Evolutionary conservation across 805 yeast genomes (phyloP), one percentile per base, ranked within the genome.

Genomic region (Candida incommunis): DNA sequence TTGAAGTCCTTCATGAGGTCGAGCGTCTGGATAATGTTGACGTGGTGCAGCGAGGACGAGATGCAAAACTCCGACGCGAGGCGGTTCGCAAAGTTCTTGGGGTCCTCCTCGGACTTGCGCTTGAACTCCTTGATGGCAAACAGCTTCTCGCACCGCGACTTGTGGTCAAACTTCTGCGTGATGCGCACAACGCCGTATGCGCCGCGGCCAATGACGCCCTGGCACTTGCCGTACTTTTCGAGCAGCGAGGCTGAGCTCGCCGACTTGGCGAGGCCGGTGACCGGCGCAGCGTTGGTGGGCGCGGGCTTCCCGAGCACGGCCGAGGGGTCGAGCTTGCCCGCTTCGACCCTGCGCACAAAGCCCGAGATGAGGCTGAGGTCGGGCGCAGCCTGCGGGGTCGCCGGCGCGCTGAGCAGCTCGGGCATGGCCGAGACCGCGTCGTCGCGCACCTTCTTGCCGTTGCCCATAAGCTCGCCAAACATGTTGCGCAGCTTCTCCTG

Each of bases 221-320:
- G 94, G 59, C 96, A 85, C 47, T 80, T 73, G 40, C 97, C 97
- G 61, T 90, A 88, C 57, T 86, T 82, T 52, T 86, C 88, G n/a
- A 77, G 82, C 64, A 90, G 84, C n/a, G 86, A 73, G 3, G 31
- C 11, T 23, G 42, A 31, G 18, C 18, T 11, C 20, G 37, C 37
- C 7, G 37, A 31, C 37, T 31, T 31, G 37, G 37, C 37, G 5
- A 31, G 13, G 9, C 9, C 9, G 16, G 25, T 15, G 26, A 11
- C 18, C 5, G 25, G 42, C 3, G 35, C 11, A 21, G n/a, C 13
- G 22, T 22, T 21, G 18, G 21, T 29, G 4, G 29, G 43, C 16
- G 25, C 40, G 16, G 25, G 34, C 11, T 26, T 42, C 22, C 23
- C 26, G 18, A 16, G 35, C 23, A 24, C 34, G n/a, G 40, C 20